Base-by-base conservation (phyloP, 805 yeast genomes). In the Isabelozyma pseudorhagii region DNA sequence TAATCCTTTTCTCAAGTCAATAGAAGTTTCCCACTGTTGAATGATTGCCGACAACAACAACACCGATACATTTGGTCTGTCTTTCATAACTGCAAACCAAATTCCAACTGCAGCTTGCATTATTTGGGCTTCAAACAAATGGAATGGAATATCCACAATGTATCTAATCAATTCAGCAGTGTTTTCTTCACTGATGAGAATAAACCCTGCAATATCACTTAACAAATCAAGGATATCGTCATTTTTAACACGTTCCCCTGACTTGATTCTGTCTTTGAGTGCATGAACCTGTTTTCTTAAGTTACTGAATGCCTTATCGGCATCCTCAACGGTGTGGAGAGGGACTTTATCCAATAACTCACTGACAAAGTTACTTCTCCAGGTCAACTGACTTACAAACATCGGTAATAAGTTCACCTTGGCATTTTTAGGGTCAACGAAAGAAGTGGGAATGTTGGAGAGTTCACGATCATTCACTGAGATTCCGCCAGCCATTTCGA, bases 401-500 rank as follows among this genome's bases (percentile, higher is more conserved):
- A 84, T 84, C 0, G 96, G 85, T 34, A 86, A 75, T 1, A 89
- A 81, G 59, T 82, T 76, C 49, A 80, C 78, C 46, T 59, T 64
- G 1, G 77, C 62, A 17, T 40, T 15, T 9, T 15, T 40, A 15
- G 29, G 15, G 14, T 17, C 28, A n/a, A 15, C 28, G 10, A 18
- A 18, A 38, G 40, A 14, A 8, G 40, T 38, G 7, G 40, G 18
- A 40, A 83, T 71, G 41, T 79, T 77, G 2, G 81, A 77, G 28
- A 85, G 65, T 58, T 87, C 94, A 42, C 84, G 71, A 58, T 89
- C 96, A 28, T 75, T 76, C 15, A 84, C 75, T n/a, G 84, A 69
- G 10, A 89, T 78, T 4, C 80, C 65, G 4, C 94, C 90, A 1
- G 96, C 96, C 84, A 90, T 80, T 55, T 89, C 94, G 50, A 92